These are phyloP conservation scores for Helianthus tuberosus DNA, from an alignment of 129 eudicot genomes.

Conservation along the genomic window DNA sequence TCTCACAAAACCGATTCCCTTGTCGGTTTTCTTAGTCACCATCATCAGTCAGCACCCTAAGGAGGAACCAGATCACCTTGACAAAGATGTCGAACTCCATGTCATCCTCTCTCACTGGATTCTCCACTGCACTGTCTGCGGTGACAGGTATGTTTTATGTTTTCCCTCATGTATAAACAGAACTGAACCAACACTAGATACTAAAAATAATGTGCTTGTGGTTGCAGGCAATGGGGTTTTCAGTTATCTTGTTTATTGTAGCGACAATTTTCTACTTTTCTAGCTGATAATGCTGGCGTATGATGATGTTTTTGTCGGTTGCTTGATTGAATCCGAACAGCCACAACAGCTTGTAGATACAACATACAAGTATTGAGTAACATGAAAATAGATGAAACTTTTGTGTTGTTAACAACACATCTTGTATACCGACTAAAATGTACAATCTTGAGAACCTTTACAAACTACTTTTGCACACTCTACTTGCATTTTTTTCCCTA, in stretches of 20 bases:
- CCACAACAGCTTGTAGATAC: conserved; percentile 31
- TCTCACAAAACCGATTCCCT: too few species aligned
- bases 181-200: too few species aligned
- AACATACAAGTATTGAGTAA: conserved; percentile 26
- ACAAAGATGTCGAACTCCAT: too few species aligned
- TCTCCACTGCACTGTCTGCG: too few species aligned
- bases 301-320: neutral
- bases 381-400: conserved; percentile 23
- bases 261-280: conserved; percentile 45
- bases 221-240: conserved; percentile 44
- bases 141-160: too few species aligned
- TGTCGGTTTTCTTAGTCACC: too few species aligned
- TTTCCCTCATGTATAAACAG: too few species aligned
- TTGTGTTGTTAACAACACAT: conserved; percentile 6
- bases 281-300: conserved; percentile 21
- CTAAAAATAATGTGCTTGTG: neutral
- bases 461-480: conserved; percentile 16
- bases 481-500: conserved; percentile 13
- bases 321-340: neutral
- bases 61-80: too few species aligned
- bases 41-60: too few species aligned
- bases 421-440: conserved; percentile 29
- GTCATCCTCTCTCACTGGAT: too few species aligned
- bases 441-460: conserved; percentile 23
- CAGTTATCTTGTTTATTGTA: conserved; percentile 65